Evolutionary conservation across 2,329 filamentous ascomycete species (phyloP).

Genomic region (Phaeosphaeriaceae sp.): DNA sequence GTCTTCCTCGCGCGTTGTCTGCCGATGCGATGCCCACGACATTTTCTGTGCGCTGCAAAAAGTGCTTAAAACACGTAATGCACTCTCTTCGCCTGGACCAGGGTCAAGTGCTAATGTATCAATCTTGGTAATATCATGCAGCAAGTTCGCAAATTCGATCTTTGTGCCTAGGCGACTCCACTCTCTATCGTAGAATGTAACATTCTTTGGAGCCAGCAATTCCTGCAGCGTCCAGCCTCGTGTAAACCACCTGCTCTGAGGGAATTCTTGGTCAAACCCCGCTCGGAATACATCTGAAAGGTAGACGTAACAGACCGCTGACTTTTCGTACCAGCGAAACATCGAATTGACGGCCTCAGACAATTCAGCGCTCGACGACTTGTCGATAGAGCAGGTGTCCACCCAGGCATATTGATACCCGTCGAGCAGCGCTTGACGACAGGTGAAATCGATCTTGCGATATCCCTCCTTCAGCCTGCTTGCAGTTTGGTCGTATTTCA

Average conservation of each 20-base stretch:
- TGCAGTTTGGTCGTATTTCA: background rate
- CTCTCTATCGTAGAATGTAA: no score
- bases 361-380: background rate
- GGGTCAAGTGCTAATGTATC: background rate
- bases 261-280: background rate
- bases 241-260: background rate
- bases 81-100: background rate
- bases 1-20: conserved; percentile 10
- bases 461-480: conserved; percentile 1
- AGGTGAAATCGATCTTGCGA: background rate
- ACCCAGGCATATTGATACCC: conserved; percentile 2
- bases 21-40: conserved; percentile 2
- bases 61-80: background rate
- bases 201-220: no score
- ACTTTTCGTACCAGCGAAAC: background rate
- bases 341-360: background rate
- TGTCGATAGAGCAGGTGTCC: conserved; percentile 1
- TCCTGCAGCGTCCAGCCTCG: no score
- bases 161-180: no score
- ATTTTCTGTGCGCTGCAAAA: background rate
- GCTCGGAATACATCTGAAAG: conserved; percentile 14
- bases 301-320: background rate
- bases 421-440: background rate
- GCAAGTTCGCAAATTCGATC: no score
- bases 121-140: background rate